Evolutionary conservation across 495 filamentous ascomycete species (phyloP).

Genomic region (Aspergillus nidulans): DNA sequence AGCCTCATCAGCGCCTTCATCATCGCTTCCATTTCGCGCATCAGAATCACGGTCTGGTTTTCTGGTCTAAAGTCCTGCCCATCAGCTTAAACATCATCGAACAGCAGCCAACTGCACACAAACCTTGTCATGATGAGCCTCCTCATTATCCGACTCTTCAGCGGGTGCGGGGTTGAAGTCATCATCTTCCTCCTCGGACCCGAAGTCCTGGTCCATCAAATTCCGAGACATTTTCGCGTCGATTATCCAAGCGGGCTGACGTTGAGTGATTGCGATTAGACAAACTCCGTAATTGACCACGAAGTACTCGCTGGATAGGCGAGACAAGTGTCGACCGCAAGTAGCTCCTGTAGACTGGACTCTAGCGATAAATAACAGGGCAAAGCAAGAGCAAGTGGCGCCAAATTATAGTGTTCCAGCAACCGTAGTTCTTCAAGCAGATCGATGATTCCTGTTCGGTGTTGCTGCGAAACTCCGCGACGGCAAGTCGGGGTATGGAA

Average conservation of each 20-base stretch:
- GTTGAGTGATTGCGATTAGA: not conserved
- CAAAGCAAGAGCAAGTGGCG: not conserved
- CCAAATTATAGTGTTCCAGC: not conserved
- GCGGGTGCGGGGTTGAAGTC: constrained; percentile 72
- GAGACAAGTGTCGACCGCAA: not conserved
- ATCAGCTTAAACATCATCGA: constrained; percentile 17
- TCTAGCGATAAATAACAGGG: not conserved
- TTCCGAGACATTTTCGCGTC: constrained; percentile 45
- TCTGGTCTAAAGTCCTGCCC: constrained; percentile 1
- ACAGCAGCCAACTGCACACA: constrained; percentile 9
- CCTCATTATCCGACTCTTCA: constrained; percentile 66
- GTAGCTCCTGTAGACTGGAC: not conserved
- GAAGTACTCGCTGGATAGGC: not conserved
- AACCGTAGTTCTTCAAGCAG: not conserved
- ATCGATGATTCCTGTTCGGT: not conserved
- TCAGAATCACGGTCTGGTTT: constrained; percentile 42
- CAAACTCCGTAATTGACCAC: not conserved
- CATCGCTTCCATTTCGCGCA: constrained; percentile 8
- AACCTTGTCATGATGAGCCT: constrained; percentile 35
- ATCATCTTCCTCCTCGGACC: constrained; percentile 75
- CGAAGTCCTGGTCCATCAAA: constrained; percentile 53
- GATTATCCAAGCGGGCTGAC: not conserved
- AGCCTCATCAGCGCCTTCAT: constrained; percentile 40
- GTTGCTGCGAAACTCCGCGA: constrained; percentile 20
- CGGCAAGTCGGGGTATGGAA: constrained; percentile 7